Percentiles rank a stretch among this genome's conserved stretches.
These are phyloP conservation scores for Kregervanrija fluxuum DNA, from an alignment of 805 yeast species.

Conservation along the genomic window DNA sequence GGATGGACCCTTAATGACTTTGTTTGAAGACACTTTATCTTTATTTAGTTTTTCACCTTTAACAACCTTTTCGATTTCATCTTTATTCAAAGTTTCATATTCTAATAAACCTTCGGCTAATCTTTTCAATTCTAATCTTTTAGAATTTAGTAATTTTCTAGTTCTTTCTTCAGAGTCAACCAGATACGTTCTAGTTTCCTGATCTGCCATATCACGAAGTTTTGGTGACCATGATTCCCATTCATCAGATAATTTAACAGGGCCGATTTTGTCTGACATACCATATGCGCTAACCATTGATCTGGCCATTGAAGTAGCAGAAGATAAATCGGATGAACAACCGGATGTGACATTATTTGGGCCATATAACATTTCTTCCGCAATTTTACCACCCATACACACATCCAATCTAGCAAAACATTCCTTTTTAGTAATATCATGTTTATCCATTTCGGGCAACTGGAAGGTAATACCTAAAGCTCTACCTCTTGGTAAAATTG, in stretches of 20 bases:
- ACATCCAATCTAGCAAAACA: constrained; percentile 90
- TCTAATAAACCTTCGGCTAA: constrained; percentile 90
- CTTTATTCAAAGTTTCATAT: constrained; percentile 88
- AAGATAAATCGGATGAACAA: constrained; percentile 83
- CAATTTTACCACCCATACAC: constrained; percentile 98
- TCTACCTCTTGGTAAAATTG: constrained; percentile 93
- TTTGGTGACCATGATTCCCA: constrained; percentile 95
- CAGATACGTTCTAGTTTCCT: constrained; percentile 75
- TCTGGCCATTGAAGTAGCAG: constrained; percentile 88
- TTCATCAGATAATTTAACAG: constrained; percentile 78
- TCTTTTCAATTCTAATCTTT: constrained; percentile 66
- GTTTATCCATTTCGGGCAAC: constrained; percentile 96
- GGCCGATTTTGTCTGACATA: constrained; percentile 92
- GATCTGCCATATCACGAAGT: constrained; percentile 84
- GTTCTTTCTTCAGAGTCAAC: constrained; percentile 77
- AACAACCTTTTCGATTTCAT: constrained; percentile 82
- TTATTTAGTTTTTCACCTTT: constrained; percentile 70
- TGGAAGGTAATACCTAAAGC: constrained; percentile 97
- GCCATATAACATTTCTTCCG: constrained; percentile 91
- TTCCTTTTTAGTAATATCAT: constrained; percentile 83
- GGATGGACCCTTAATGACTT: constrained; percentile 48
- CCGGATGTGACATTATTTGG: constrained; percentile 91
- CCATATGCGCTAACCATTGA: constrained; percentile 97
- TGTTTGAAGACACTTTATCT: constrained; percentile 64
- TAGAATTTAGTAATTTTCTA: constrained; percentile 53